A percentile compares a stretch with the other conserved stretches of the same genome.
phyloP scores from a whole-genome alignment of 352 stramenopile genomes.

The Phytophthora hybrid region DNA sequence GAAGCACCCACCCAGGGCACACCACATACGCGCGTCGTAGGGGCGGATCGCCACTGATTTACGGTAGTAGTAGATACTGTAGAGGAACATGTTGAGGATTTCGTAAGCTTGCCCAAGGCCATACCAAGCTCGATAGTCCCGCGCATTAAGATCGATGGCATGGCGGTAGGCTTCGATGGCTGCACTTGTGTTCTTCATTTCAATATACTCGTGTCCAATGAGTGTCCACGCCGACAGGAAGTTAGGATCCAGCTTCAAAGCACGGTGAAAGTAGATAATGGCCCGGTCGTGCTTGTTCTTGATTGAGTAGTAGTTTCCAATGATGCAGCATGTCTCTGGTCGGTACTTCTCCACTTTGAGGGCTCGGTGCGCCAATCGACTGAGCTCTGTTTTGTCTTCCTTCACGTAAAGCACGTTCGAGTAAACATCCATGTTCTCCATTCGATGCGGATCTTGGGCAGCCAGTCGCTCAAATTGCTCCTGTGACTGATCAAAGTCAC shows the following conservation, averaged over 20 bases:
- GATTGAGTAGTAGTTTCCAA: conserved; percentile 92
- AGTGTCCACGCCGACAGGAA: conserved; percentile 98
- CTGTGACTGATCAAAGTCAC: conserved; percentile 85
- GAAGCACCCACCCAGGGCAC: conserved; percentile 91
- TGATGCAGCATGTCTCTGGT: conserved; percentile 98
- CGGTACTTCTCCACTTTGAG: conserved; percentile 97
- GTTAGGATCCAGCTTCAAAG: conserved; percentile 94
- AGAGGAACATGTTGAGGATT: conserved; percentile 98
- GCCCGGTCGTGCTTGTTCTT: conserved; percentile 96
- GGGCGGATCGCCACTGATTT: conserved; percentile 96
- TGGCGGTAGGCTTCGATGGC: conserved; percentile 97
- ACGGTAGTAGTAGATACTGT: conserved; percentile 99
- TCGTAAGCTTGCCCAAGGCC: conserved; percentile 98
- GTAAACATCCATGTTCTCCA: conserved; percentile 89
- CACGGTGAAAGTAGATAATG: conserved; percentile 97
- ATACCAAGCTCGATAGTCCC: conserved; percentile 99
- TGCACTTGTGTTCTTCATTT: conserved; percentile 98
- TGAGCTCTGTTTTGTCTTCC: conserved; percentile 88
- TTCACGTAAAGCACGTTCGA: conserved; percentile 91
- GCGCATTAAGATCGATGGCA: conserved; percentile 92
- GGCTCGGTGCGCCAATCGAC: conserved; percentile 91
- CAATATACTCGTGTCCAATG: conserved; percentile 99
- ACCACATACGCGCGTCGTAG: conserved; percentile 99
- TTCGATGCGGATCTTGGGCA: conserved; percentile 69
- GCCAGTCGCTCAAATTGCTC: conserved; percentile 77